Conservation (phyloP, 495 filamentous ascomycete genomes). For the Emericellopsis terricola region DNA sequence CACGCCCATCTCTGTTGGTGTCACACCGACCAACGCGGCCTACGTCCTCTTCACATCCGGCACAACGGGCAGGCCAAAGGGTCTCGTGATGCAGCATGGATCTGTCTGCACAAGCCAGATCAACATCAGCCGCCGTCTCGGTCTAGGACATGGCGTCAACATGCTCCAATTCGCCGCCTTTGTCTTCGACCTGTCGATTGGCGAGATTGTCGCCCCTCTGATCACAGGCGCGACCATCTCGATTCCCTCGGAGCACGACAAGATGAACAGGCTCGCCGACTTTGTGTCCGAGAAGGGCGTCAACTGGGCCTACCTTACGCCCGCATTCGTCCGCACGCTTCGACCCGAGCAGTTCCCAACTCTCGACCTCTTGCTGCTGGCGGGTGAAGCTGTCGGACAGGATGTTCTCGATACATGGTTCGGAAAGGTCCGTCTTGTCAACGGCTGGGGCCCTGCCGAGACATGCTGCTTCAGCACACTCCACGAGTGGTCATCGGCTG, state of each 20-base stretch:
- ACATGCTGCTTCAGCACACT: too few species aligned
- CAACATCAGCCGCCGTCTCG: conserved; percentile 1
- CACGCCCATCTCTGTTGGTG: neutral
- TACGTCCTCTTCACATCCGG: conserved; percentile 38
- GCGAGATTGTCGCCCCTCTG: neutral
- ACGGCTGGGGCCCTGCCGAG: conserved; percentile 9
- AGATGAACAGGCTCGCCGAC: neutral
- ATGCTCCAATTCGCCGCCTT: too few species aligned
- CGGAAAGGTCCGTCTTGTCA: neutral
- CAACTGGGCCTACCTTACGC: conserved; percentile 29
- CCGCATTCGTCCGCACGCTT: conserved; percentile 28
- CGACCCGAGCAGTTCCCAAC: conserved; percentile 15
- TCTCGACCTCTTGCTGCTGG: conserved; percentile 24
- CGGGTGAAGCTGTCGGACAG: conserved; percentile 14
- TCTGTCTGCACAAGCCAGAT: conserved; percentile 11
- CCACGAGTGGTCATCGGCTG: conserved; percentile 4
- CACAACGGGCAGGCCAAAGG: conserved; percentile 30
- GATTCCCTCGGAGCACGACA: neutral
- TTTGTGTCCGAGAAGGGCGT: neutral
- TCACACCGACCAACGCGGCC: conserved; percentile 15
- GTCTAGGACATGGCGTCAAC: too few species aligned
- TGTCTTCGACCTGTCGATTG: too few species aligned
- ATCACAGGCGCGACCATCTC: neutral
- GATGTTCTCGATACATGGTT: neutral
- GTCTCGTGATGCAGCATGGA: conserved; percentile 23